A percentile compares a stretch with the other conserved stretches of the same genome.
phyloP scores from a whole-genome alignment of 1,284 basidiomycete genomes.

The Xanthoconium separans region DNA sequence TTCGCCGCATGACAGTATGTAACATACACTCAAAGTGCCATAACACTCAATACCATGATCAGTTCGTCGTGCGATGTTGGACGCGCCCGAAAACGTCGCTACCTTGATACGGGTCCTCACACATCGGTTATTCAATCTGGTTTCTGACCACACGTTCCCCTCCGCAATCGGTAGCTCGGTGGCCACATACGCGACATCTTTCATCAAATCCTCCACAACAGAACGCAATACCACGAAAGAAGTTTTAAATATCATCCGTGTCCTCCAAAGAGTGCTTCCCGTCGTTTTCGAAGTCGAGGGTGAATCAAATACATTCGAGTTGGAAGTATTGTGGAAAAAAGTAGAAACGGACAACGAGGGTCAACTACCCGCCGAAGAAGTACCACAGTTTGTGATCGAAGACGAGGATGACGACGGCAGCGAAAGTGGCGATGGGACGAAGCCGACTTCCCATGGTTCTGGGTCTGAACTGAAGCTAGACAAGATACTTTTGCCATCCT shows the following conservation, averaged over 20 bases:
- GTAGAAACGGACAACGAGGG: constrained; percentile 45
- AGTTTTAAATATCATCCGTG: constrained; percentile 83
- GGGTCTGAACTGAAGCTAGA: constrained; percentile 34
- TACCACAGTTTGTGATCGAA: constrained; percentile 78
- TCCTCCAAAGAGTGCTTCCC: constrained; percentile 85
- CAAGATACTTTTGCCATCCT: constrained; percentile 62
- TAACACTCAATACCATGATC: constrained; percentile 6
- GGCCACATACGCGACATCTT: constrained; percentile 64
- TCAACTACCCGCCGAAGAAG: constrained; percentile 27
- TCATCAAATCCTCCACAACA: constrained; percentile 55
- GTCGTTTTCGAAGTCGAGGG: constrained; percentile 83
- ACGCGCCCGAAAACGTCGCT: constrained; percentile 81
- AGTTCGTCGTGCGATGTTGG: constrained; percentile 81
- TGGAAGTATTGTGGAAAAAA: constrained; percentile 73
- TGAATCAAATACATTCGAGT: constrained; percentile 66
- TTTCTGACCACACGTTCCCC: constrained; percentile 84
- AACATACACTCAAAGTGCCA: constrained; percentile 38
- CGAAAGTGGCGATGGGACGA: constrained; percentile 25
- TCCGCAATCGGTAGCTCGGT: constrained; percentile 51
- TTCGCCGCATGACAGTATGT: constrained; percentile 80
- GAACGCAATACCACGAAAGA: constrained; percentile 77
- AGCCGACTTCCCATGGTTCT: constrained; percentile 11
- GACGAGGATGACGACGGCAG: constrained; percentile 62
- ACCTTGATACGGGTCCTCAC: constrained; percentile 77
- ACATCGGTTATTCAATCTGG: constrained; percentile 76